Evolutionary conservation across 2,329 filamentous ascomycete genomes (phyloP), one percentile per base, ranked within the genome.

Genomic region (Colletotrichum cereale): DNA sequence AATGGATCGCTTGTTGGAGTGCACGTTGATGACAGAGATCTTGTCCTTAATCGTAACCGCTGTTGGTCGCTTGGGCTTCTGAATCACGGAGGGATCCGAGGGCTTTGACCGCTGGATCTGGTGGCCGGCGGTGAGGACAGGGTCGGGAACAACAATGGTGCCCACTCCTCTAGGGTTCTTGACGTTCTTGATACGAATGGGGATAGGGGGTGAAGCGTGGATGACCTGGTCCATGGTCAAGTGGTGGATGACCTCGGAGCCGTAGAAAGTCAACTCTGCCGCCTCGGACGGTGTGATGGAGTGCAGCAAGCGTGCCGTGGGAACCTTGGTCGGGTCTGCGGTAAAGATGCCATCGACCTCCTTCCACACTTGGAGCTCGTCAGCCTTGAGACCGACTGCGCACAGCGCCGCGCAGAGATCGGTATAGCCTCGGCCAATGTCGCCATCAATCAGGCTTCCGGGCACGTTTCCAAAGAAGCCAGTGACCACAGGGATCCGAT

Each of bases 211-310:
- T 31, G 86, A 83, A n/a, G 93, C 93, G 77, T 93, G 93, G 79
- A 96, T 95, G 74, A 92, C 91, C 83, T 98, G 96, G 83, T 98
- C 96, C 95, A 99, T 98, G 77, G 96, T 99, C 80, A 98, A 92
- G 75, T 97, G 96, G 80, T 99, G 96, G 76, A 99, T 99, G 79
- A 99, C 96, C 82, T 99, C 96, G 73, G 95, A 95, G 73, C 93
- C 93, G 80, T 96, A 96, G 78, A 96, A 96, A 2, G 96, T 98
- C 84, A 99, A 86, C 82, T 99, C 96, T 16, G 96, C 96, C 2
- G 96, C 96, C 82, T 99, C 96, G 12, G 94, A 92, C 0, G 96
- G 96, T 4, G 96, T 98, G 79, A 99, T 97, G 65, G 92, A 91
- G 14, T 91, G 84, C 55, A 99, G 88, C n/a, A 99, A 86, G 57